Evolutionary conservation across 176 grass and related monocot species (phyloP), one percentile per base, ranked within the genome.

Genomic region (Dendrocalamus sinicus): DNA sequence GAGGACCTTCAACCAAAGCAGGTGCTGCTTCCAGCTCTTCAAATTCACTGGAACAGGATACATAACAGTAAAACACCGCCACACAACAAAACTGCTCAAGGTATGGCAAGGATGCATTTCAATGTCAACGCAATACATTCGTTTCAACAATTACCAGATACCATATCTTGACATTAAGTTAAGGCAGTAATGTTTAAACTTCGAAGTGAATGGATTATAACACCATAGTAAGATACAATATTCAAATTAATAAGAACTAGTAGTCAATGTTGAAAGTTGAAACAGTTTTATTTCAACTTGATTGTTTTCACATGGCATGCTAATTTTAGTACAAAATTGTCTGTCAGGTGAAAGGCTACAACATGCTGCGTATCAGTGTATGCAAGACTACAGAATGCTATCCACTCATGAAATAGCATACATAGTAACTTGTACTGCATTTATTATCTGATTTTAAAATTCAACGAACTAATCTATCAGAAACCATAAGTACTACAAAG

Each of bases 11-110:
- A 89, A 78, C 73, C 59, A 89, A 70, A 43, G 14, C 52, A 74
- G 92, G 89, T 63, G 75, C 70, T 62, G 67, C 86, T 94, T 91
- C 89, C 30, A 87, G 23, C 64, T 94, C 92, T 85, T 94, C 89
- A 87, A 89, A 94, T 70, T 94, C 92, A 85, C 89, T 94, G 50
- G 26, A 85, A 71, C 15, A 82, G 37, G 68, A 55, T 73, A 9
- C 28, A 23, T 14, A 19, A 72, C 17, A 53, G 15, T 79, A 83
- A 83, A 73, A 85, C 6, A 15, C 2, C 10, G 0, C 20, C 37
- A 40, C 6, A 30, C 44, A 10, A 62, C 8, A 73, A 30, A 72
- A 16, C 26, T 43, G 0, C 67, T 80, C 60, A 50, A 45, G 2
- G 11, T 75, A 67, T n/a, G 26, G 59, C 14, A 80, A 79, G 19